Evolutionary conservation across 768 basidiomycete species (phyloP).

Genomic region (Ephemerocybe angulata): DNA sequence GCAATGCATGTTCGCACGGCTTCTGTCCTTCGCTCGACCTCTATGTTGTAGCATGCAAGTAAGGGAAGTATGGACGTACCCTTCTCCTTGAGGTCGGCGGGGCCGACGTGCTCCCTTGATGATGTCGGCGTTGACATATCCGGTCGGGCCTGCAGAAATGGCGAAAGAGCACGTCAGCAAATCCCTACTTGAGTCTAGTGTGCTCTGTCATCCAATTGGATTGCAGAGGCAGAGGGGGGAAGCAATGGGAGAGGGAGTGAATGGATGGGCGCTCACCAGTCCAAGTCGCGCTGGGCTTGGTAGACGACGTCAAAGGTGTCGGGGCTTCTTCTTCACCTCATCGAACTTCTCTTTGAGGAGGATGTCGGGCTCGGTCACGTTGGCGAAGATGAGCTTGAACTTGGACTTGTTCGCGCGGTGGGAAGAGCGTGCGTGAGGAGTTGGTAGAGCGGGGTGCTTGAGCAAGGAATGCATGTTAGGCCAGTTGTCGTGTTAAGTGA

Average conservation of each 20-base stretch:
- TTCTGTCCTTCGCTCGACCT: too few species aligned
- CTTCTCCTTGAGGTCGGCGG: too few species aligned
- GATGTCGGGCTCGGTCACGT: slow-evolving; percentile 85
- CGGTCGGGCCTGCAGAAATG: too few species aligned
- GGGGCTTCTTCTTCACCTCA: slow-evolving; percentile 59
- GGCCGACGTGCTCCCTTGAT: too few species aligned
- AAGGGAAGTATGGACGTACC: too few species aligned
- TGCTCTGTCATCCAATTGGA: too few species aligned
- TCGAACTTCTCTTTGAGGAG: slow-evolving; percentile 80
- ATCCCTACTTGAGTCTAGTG: slow-evolving; percentile 10
- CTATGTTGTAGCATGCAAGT: too few species aligned
- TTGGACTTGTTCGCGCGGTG: slow-evolving; percentile 86
- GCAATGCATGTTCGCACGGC: too few species aligned
- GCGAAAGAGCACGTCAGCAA: slow-evolving; percentile 5
- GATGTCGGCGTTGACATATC: too few species aligned
- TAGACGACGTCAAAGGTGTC: slow-evolving; percentile 79
- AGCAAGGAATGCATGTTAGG: slow-evolving; percentile 12
- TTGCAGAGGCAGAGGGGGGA: too few species aligned
- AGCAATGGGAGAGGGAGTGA: too few species aligned
- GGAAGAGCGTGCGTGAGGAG: slow-evolving; percentile 68
- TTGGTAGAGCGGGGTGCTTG: slow-evolving; percentile 81
- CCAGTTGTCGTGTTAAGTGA: not conserved
- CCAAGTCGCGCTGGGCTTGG: slow-evolving; percentile 56
- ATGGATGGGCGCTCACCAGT: slow-evolving; percentile 43
- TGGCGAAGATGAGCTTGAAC: too few species aligned